phyloP scores from a whole-genome alignment of 371 early-diverging fungal species.

The Phascolomyces articulosus region DNA sequence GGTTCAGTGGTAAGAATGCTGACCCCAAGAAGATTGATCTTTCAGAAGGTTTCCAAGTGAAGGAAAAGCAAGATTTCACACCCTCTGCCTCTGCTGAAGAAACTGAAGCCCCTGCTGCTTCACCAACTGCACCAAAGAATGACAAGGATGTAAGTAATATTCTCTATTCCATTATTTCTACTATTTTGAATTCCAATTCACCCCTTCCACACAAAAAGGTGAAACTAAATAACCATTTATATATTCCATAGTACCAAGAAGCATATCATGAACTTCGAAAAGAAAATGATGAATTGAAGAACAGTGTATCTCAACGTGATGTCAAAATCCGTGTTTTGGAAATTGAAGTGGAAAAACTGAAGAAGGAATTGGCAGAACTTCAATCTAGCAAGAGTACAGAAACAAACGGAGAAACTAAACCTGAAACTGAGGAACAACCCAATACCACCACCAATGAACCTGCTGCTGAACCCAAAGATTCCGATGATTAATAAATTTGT shows the following conservation, averaged over 20 bases:
- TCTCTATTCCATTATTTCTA: too few species aligned
- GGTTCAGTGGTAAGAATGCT: slow-evolving; percentile 84
- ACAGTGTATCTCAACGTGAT: slow-evolving; percentile 72
- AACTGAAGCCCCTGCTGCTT: slow-evolving; percentile 23
- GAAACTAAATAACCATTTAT: background rate
- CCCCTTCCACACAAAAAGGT: too few species aligned
- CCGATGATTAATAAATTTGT: slow-evolving; percentile 4
- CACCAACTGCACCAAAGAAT: slow-evolving; percentile 30
- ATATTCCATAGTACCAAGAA: slow-evolving; percentile 65
- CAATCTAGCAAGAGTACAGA: background rate
- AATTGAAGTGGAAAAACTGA: slow-evolving; percentile 64
- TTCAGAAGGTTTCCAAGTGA: slow-evolving; percentile 77
- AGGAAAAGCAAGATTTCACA: slow-evolving; percentile 80
- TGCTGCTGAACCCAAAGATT: background rate
- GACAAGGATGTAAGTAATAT: slow-evolving; percentile 70
- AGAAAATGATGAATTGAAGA: slow-evolving; percentile 87
- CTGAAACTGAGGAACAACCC: background rate
- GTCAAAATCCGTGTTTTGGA: slow-evolving; percentile 84
- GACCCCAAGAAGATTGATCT: slow-evolving; percentile 81
- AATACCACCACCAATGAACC: background rate
- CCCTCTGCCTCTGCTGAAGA: slow-evolving; percentile 61
- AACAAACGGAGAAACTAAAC: background rate
- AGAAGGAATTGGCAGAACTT: slow-evolving; percentile 39
- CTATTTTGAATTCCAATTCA: too few species aligned
- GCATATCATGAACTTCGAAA: slow-evolving; percentile 74